Evolutionary conservation across 805 yeast species (phyloP), one percentile per base, ranked within the genome.

Genomic region (Kurtzmaniella fragi): DNA sequence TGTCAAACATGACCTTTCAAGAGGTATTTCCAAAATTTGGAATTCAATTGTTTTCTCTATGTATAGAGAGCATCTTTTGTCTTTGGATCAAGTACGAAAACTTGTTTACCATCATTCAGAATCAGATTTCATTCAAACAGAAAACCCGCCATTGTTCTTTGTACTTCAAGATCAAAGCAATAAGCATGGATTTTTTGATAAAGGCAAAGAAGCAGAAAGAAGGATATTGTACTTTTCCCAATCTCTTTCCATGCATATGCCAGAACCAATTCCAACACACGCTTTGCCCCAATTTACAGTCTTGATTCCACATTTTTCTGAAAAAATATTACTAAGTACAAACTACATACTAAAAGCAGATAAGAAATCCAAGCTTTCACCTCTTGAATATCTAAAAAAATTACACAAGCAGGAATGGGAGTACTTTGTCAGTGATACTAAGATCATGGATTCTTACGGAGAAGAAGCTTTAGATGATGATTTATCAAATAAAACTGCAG

Each of bases 361-460:
- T 36, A 53, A 60, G 12, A 56, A 61, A 16, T 72, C 78, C 1
- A 73, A 69, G 43, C 53, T 75, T 2, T 67, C 95, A 0, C 59
- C 85, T n/a, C 63, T 88, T 28, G 96, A 88, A 48, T 88, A 88
- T 53, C 67, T 88, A 49, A 85, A 86, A 50, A 75, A 75, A 38
- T 66, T 87, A 39, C 79, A 82, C 53, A 81, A 84, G 0, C 62
- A 67, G 9, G 96, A 89, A 48, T 88, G 96, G 96, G 77, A 76
- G 5, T 74, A 77, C 39, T 89, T 85, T 67, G 91, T 86, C 1
- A 70, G 75, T 35, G 95, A 86, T 56, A 77, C 90, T 0, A 85
- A 84, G 52, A 57, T 78, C 20, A 42, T 57, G 32, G 40, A 35
- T 6, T 23, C 29, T 4, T 12, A 23, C 7, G 15, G 20, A 14